These are phyloP conservation scores for Cutaneotrichosporon daszewskae DNA, from an alignment of 1,284 basidiomycete species.

Conservation along the genomic window DNA sequence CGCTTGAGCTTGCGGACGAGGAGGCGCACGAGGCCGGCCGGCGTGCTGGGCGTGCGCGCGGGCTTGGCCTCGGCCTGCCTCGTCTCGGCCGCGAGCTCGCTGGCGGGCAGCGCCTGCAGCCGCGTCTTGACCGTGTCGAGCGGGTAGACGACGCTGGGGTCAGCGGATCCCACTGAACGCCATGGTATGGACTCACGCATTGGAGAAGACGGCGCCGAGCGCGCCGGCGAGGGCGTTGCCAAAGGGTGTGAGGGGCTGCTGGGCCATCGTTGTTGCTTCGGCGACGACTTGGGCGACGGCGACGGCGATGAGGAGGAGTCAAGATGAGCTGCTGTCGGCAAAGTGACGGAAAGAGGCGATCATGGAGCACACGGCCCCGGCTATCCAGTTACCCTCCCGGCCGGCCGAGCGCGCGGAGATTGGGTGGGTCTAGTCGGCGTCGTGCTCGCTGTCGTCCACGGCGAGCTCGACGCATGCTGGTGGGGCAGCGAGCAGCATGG, in stretches of 20 bases:
- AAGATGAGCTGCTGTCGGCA: no score
- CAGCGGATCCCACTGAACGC: neutral
- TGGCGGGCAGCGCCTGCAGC: conserved; percentile 64
- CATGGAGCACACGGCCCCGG: no score
- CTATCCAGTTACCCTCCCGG: no score
- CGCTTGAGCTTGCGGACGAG: conserved; percentile 26
- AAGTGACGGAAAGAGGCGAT: no score
- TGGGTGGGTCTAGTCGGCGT: no score
- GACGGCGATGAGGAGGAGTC: no score
- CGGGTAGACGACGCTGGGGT: conserved; percentile 78
- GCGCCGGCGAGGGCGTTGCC: conserved; percentile 91
- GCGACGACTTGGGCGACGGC: no score
- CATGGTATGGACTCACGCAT: conserved; percentile 62
- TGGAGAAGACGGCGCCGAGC: conserved; percentile 85
- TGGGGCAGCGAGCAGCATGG: no score
- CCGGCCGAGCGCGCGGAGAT: no score
- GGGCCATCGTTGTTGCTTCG: neutral
- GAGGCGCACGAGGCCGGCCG: conserved; percentile 42
- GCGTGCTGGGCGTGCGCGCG: conserved; percentile 52
- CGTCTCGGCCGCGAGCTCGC: conserved; percentile 14
- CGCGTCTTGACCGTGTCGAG: conserved; percentile 94
- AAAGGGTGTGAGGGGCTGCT: conserved; percentile 68
- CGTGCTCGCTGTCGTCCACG: no score
- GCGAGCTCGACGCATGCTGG: no score
- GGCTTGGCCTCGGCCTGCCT: conserved; percentile 25